Percentiles rank a stretch among this genome's conserved stretches.
Evolutionary conservation across 2,329 filamentous ascomycete species (phyloP).

Genomic region (Cylindrodendrum hubeiense): DNA sequence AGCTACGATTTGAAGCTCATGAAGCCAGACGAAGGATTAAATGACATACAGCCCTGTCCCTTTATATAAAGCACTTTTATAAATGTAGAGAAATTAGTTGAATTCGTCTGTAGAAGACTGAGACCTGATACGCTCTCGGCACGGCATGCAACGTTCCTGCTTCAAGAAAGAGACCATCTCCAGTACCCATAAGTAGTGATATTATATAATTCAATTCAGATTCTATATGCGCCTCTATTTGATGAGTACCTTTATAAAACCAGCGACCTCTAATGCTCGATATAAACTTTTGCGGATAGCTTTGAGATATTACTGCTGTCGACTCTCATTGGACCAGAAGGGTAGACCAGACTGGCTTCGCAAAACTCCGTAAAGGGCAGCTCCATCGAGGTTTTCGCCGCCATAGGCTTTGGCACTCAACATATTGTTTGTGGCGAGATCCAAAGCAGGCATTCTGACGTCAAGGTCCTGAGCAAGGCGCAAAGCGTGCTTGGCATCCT

Average conservation of each 20-base stretch:
- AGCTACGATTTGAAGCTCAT: too few species aligned
- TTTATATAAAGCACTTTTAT: too few species aligned
- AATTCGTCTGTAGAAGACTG: too few species aligned
- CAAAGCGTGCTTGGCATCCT: background rate
- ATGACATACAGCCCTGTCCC: too few species aligned
- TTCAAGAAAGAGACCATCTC: too few species aligned
- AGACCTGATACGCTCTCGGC: too few species aligned
- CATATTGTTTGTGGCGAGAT: conserved; percentile 18
- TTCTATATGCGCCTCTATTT: background rate
- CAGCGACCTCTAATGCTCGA: background rate
- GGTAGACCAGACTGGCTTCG: background rate
- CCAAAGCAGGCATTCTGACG: conserved; percentile 15
- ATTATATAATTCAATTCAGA: background rate
- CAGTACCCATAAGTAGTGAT: too few species aligned
- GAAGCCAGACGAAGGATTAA: too few species aligned
- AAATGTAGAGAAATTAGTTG: too few species aligned
- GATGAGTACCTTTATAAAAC: background rate
- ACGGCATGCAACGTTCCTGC: too few species aligned
- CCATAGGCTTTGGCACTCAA: conserved; percentile 13
- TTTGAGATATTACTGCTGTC: background rate
- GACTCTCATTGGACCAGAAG: background rate
- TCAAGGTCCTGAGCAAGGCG: background rate
- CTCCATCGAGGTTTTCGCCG: conserved; percentile 6
- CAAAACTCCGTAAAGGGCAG: background rate
- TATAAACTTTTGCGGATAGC: rapidly evolving